Evolutionary conservation across 352 stramenopile genomes (phyloP), one percentile per base, ranked within the genome.

Genomic region (Aphanomyces invadans): DNA sequence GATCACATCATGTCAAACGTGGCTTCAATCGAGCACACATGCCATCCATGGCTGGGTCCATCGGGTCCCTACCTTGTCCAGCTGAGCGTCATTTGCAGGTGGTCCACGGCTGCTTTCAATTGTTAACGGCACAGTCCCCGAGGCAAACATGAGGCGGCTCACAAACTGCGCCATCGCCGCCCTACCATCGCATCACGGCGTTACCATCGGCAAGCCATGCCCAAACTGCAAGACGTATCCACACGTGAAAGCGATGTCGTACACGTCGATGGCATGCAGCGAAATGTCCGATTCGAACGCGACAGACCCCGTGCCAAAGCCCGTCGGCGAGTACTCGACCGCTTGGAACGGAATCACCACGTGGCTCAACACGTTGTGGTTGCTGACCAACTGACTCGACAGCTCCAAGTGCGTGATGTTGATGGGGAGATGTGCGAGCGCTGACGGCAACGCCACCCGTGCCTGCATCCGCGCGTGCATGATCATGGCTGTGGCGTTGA

Each of bases 401-500:
- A 67, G n/a, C 12, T 4, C 2, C 28, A 67, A 17, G 11, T 52
- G 60, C n/a, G 60, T 67, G 25, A 67, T 67, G 38, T 67, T 67
- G 42, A 67, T 28, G 31, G 60, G 60, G 3, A 67, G 32, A 39
- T 32, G 25, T 4, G 38, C 26, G 7, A 67, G 46, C 10, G 60
- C 60, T 12, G 39, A 11, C 9, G 60, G 60, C 60, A 67, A 59
- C 12, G n/a, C 10, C 10, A 67, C 42, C 2, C 48, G 15, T 21
- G 60, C 60, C 15, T 32, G 9, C 60, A 67, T 39, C 39, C 5
- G 15, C 19, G 60, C 60, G 3, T 67, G 60, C 60, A 67, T 59
- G 29, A 45, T 39, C 60, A 67, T 67, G 19, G 7, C 9, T 7
- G 28, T n/a, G 3, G 11, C 7, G 33, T 39, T 26, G 21, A 67